Evolutionary conservation across 2,329 filamentous ascomycete species (phyloP).

Genomic region (Rhynchosporium agropyri): DNA sequence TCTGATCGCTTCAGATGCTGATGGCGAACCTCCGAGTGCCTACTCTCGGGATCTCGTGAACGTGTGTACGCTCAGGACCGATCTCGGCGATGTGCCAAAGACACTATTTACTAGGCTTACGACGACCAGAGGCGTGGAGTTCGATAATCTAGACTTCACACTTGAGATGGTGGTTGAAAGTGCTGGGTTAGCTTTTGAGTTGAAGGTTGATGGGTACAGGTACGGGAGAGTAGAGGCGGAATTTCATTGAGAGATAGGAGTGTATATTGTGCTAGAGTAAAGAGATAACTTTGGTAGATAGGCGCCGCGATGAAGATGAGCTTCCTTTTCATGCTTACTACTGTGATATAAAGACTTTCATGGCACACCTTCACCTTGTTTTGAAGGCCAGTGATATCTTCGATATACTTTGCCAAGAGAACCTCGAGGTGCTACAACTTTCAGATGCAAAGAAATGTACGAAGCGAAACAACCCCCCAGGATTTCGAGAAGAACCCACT

Average conservation of each 20-base stretch:
- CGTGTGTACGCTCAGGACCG: conserved; percentile 80
- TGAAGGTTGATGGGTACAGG: conserved; percentile 76
- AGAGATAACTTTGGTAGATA: background rate
- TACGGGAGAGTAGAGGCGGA: conserved; percentile 79
- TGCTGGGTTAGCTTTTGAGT: conserved; percentile 74
- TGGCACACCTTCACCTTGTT: no score
- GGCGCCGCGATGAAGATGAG: background rate
- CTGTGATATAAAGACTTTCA: no score
- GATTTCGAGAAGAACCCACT: no score
- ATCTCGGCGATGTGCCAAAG: conserved; percentile 73
- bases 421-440: no score
- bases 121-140: conserved; percentile 78
- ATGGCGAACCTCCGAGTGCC: conserved; percentile 58
- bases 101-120: conserved; percentile 74
- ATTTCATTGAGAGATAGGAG: conserved; percentile 59
- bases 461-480: no score
- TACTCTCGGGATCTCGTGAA: conserved; percentile 66
- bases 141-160: conserved; percentile 80
- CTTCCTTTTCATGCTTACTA: no score
- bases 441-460: no score
- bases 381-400: no score
- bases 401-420: no score
- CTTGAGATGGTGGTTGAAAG: conserved; percentile 83
- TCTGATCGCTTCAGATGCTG: conserved; percentile 73
- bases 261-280: background rate